Conservation (phyloP, 2,329 filamentous ascomycete genomes). For the Sporothrix inflata region DNA sequence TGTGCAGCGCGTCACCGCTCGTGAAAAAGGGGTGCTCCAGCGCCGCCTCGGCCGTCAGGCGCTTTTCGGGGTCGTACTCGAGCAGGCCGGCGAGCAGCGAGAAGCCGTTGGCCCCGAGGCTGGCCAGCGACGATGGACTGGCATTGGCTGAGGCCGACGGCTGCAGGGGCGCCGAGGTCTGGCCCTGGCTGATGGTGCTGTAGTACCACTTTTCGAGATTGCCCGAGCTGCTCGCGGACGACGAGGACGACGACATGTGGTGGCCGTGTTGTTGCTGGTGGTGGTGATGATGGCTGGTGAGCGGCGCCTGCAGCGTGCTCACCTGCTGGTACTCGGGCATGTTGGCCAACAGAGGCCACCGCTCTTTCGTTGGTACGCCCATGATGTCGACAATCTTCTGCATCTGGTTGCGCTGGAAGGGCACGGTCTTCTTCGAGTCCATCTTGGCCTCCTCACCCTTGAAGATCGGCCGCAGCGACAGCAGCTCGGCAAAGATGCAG, state of each 20-base stretch:
- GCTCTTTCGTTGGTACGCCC: conserved; percentile 83
- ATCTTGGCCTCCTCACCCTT: conserved; percentile 99
- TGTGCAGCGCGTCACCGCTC: conserved; percentile 70
- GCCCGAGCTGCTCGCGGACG: conserved; percentile 34
- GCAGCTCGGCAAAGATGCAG: conserved; percentile 94
- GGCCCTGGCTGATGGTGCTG: conserved; percentile 66
- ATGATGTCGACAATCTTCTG: conserved; percentile 98
- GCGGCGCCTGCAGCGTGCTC: conserved; percentile 54
- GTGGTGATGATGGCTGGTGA: conserved; percentile 44
- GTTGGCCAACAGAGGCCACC: conserved; percentile 79
- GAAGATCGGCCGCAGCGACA: conserved; percentile 91
- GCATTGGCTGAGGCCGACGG: conserved; percentile 46
- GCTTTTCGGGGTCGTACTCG: conserved; percentile 89
- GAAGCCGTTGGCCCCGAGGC: conserved; percentile 76
- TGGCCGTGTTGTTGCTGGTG: conserved; percentile 30
- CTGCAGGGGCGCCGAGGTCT: conserved; percentile 45
- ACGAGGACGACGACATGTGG: conserved; percentile 14
- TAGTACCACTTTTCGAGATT: conserved; percentile 81
- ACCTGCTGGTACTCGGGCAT: conserved; percentile 89
- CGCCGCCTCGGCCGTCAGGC: conserved; percentile 84
- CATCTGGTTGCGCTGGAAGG: conserved; percentile 98
- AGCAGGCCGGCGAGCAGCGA: conserved; percentile 79
- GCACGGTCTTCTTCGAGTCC: conserved; percentile 96
- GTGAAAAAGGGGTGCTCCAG: conserved; percentile 90
- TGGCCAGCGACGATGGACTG: conserved; percentile 49